Conservation (phyloP, 805 yeast species). For the Ogataea degrootiae region DNA sequence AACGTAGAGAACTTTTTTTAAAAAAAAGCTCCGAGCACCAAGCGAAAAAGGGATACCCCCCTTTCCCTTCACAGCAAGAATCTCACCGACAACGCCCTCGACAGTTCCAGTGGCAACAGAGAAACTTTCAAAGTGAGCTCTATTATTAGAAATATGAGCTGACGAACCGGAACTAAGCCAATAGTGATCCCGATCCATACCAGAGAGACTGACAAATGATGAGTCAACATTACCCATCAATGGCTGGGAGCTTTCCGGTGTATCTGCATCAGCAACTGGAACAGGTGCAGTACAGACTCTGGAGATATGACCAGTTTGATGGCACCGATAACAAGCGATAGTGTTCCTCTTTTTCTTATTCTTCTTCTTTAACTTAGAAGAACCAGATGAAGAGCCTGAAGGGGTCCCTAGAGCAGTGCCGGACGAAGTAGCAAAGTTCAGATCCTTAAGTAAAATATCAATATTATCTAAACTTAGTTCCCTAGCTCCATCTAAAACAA, state of each 20-base stretch:
- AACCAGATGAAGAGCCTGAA: no score
- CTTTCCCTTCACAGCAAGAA: neutral
- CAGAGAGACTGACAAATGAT: neutral
- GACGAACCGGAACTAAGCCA: slow-evolving; percentile 2
- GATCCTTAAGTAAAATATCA: no score
- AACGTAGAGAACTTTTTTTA: neutral
- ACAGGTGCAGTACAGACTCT: neutral
- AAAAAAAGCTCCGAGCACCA: neutral
- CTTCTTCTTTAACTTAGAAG: no score
- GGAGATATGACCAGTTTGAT: neutral
- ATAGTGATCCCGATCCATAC: neutral
- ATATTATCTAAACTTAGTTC: no score
- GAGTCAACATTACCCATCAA: neutral
- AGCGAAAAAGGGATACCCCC: neutral
- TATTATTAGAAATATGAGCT: slow-evolving; percentile 1
- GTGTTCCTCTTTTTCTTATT: no score
- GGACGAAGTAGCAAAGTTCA: no score
- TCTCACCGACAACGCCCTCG: neutral
- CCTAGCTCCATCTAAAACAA: no score
- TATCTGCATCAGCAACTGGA: neutral
- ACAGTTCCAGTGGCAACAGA: neutral
- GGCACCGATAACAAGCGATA: neutral
- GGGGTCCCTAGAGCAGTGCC: no score
- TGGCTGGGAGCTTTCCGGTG: neutral
- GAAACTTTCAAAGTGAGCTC: neutral